phyloP scores from a whole-genome alignment of 495 filamentous ascomycete species.

The Jackrogersella multiformis region DNA sequence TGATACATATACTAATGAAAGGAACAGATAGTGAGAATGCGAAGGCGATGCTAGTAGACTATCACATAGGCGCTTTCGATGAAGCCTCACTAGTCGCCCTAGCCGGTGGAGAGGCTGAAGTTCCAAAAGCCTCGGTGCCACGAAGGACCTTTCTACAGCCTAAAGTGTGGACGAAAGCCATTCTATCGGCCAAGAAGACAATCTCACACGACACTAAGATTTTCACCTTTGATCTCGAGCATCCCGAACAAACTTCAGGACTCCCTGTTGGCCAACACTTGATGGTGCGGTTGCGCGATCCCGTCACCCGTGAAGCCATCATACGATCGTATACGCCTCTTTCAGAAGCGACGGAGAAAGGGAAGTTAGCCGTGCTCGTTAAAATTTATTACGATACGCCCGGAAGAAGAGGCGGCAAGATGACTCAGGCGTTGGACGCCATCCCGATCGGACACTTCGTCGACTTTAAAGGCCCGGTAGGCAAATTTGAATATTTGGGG shows the following conservation, averaged over 20 bases:
- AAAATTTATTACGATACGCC: conserved; percentile 83
- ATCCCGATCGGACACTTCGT: conserved; percentile 74
- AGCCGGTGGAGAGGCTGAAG: conserved; percentile 32
- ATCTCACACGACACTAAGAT: conserved; percentile 85
- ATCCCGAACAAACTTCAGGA: conserved; percentile 74
- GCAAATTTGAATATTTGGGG: conserved; percentile 84
- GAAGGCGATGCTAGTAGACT: conserved; percentile 88
- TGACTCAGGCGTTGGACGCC: conserved; percentile 83
- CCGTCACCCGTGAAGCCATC: conserved; percentile 71
- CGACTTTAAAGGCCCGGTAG: conserved; percentile 92
- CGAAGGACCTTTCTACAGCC: conserved; percentile 74
- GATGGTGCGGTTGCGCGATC: conserved; percentile 82
- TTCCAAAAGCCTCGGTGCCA: conserved; percentile 39
- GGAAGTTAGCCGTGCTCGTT: conserved; percentile 76
- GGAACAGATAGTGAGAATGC: conserved; percentile 85
- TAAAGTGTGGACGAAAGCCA: conserved; percentile 74
- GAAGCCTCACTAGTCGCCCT: conserved; percentile 65
- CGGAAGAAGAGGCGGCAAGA: conserved; percentile 73
- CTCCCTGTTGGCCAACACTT: conserved; percentile 91
- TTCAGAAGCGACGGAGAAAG: conserved; percentile 67
- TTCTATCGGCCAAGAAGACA: conserved; percentile 68
- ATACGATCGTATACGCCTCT: conserved; percentile 93
- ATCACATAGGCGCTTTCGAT: conserved; percentile 85
- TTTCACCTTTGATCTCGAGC: conserved; percentile 83
- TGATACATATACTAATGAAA: conserved; percentile 13